phyloP scores from a whole-genome alignment of 805 yeast species.

The Starmerella bombi region DNA sequence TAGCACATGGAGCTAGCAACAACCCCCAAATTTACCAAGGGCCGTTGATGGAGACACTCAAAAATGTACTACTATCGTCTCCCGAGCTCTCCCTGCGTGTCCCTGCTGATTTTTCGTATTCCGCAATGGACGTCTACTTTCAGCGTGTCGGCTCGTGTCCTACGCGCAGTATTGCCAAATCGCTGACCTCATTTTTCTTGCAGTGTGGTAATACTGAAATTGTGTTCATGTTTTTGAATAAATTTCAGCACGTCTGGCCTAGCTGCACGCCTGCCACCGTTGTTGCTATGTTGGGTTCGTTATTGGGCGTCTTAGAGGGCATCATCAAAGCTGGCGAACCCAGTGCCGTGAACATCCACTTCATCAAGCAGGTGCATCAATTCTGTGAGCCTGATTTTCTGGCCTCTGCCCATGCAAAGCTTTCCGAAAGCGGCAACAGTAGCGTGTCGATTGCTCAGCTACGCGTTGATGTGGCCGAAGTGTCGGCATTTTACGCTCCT shows the following conservation, averaged over 20 bases:
- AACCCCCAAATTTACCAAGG: neutral
- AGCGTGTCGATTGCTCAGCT: neutral
- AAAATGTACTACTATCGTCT: neutral
- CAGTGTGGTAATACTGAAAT: neutral
- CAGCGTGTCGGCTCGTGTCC: constrained; percentile 34
- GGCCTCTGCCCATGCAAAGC: constrained; percentile 1
- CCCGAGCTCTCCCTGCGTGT: neutral
- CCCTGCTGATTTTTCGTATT: neutral
- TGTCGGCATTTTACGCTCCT: constrained; percentile 13
- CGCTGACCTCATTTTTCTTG: constrained; percentile 4
- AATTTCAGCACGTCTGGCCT: constrained; percentile 5
- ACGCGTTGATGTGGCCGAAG: constrained; percentile 3
- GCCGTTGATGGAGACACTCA: neutral
- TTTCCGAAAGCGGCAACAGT: neutral
- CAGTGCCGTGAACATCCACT: neutral
- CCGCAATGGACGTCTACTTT: neutral
- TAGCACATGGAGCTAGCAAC: constrained; percentile 30
- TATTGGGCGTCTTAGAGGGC: constrained; percentile 15
- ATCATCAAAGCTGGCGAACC: neutral
- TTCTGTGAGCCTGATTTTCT: constrained; percentile 3
- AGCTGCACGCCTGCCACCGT: neutral
- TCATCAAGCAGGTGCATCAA: neutral
- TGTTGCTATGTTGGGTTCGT: constrained; percentile 3
- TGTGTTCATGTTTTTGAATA: constrained; percentile 1
- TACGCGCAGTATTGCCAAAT: constrained; percentile 3